These are phyloP conservation scores for Fusarium poae DNA, from an alignment of 2,329 filamentous ascomycete genomes.

Conservation along the genomic window DNA sequence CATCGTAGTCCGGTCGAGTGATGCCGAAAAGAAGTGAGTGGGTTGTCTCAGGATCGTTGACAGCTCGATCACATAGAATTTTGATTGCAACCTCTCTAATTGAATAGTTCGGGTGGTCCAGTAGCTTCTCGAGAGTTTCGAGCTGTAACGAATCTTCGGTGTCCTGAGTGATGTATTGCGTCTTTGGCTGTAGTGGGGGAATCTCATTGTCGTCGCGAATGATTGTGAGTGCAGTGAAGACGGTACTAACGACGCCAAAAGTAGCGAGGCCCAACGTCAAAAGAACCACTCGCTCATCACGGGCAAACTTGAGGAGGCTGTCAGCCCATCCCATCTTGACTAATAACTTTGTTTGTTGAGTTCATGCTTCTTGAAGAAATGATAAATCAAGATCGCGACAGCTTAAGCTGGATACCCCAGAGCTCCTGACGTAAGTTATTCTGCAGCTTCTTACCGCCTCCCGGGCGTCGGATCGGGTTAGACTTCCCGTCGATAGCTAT, in stretches of 20 bases:
- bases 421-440: slow-evolving; percentile 39
- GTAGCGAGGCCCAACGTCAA: slow-evolving; percentile 69
- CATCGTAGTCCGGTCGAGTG: slow-evolving; percentile 69
- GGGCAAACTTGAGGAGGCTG: slow-evolving; percentile 51
- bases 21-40: slow-evolving; percentile 69
- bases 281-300: slow-evolving; percentile 68
- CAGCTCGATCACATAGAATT: slow-evolving; percentile 67
- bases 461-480: background rate
- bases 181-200: slow-evolving; percentile 72
- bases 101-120: slow-evolving; percentile 78
- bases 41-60: slow-evolving; percentile 69
- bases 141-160: slow-evolving; percentile 78
- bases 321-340: slow-evolving; percentile 57
- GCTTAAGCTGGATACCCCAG: background rate
- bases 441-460: slow-evolving; percentile 34
- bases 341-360: slow-evolving; percentile 26
- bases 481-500: background rate
- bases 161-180: slow-evolving; percentile 80
- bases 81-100: slow-evolving; percentile 77
- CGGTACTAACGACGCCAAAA: slow-evolving; percentile 68
- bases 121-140: slow-evolving; percentile 74
- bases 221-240: slow-evolving; percentile 69
- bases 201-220: slow-evolving; percentile 76
- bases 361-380: slow-evolving; percentile 28
- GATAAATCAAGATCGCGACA: background rate